phyloP scores from a whole-genome alignment of 2,329 filamentous ascomycete genomes.

The Cordyceps fumosorosea region DNA sequence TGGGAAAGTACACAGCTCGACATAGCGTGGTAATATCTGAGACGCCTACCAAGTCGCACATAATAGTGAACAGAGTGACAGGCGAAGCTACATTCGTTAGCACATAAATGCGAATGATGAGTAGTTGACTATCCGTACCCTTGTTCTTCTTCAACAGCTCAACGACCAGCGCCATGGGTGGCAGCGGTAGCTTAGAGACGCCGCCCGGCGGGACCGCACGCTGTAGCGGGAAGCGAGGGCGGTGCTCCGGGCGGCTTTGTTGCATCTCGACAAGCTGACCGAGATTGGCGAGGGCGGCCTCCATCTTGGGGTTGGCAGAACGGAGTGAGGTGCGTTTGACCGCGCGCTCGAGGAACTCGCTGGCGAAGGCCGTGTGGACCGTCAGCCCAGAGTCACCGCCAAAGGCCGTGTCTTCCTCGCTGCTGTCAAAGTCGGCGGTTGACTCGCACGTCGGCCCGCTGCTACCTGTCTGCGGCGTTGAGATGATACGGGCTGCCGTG shows the following conservation, averaged over 20 bases:
- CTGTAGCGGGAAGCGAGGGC: conserved; percentile 40
- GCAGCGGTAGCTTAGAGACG: conserved; percentile 47
- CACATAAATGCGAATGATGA: not conserved
- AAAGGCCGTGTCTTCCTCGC: conserved; percentile 33
- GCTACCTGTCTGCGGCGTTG: conserved; percentile 21
- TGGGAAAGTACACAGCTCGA: conserved; percentile 43
- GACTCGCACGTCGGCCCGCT: conserved; percentile 24
- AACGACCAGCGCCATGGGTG: conserved; percentile 45
- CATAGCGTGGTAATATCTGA: conserved; percentile 45
- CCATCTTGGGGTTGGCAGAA: conserved; percentile 43
- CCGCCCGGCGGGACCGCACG: conserved; percentile 39
- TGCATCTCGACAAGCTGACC: conserved; percentile 48
- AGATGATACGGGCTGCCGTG: conserved; percentile 16
- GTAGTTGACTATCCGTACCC: conserved; percentile 22
- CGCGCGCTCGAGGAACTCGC: conserved; percentile 47
- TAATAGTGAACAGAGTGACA: conserved; percentile 43
- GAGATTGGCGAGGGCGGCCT: conserved; percentile 44
- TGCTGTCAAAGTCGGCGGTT: conserved; percentile 30
- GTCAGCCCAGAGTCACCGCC: conserved; percentile 43
- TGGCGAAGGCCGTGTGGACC: conserved; percentile 47
- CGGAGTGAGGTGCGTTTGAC: conserved; percentile 41
- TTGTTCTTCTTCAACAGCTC: conserved; percentile 42
- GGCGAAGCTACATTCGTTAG: conserved; percentile 31
- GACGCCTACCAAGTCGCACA: conserved; percentile 43
- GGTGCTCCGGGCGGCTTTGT: conserved; percentile 33